phyloP scores from a whole-genome alignment of 1,284 basidiomycete genomes.

The Coniferiporia weirii region DNA sequence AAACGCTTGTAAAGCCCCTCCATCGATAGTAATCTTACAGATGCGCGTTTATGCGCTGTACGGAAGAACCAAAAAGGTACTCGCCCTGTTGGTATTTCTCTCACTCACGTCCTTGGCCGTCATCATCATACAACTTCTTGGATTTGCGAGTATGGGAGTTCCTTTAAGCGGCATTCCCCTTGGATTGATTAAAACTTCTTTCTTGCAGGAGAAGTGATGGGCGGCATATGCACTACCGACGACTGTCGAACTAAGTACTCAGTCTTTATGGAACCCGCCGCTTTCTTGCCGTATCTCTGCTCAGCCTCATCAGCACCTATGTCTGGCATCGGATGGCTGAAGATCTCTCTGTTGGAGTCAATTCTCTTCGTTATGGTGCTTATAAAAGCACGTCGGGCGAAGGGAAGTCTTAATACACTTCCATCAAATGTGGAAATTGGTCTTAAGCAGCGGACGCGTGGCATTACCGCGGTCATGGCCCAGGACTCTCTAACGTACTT shows the following conservation, averaged over 20 bases:
- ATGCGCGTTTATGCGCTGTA: conserved; percentile 11
- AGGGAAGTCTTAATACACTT: no score
- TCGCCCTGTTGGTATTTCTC: not conserved
- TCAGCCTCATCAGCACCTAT: not conserved
- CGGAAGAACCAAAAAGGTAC: conserved; percentile 4
- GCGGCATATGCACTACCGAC: not conserved
- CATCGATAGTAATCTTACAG: not conserved
- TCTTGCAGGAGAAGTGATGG: no score
- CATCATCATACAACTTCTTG: not conserved
- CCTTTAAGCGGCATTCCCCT: not conserved
- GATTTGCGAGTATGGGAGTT: not conserved
- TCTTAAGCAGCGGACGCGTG: no score
- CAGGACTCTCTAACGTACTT: no score
- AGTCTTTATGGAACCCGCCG: no score
- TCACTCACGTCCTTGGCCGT: not conserved
- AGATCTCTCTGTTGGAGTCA: conserved; percentile 1
- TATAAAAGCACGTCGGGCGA: not conserved
- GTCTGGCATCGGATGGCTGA: not conserved
- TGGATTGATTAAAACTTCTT: no score
- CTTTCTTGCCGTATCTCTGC: not conserved
- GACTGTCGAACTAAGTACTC: not conserved
- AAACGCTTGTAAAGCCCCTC: no score
- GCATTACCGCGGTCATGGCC: no score
- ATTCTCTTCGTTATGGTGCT: conserved; percentile 5
- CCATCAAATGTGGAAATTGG: no score